These are phyloP conservation scores for Pseudogymnoascus sp. DNA, from an alignment of 2,329 filamentous ascomycete species.

Conservation along the genomic window DNA sequence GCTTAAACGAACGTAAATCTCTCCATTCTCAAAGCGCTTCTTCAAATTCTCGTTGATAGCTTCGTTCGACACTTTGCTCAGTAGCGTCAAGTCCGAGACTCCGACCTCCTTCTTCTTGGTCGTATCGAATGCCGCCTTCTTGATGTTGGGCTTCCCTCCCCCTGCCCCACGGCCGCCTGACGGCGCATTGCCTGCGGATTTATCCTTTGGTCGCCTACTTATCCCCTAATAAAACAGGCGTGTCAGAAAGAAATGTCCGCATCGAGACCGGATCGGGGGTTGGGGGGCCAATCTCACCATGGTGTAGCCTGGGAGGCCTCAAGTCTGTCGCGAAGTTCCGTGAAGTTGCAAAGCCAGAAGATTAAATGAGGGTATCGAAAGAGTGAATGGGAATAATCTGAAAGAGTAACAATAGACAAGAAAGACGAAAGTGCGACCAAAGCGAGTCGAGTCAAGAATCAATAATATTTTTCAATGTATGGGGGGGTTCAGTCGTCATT, in stretches of 20 bases:
- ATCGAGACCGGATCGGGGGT: background rate
- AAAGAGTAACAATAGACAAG: background rate
- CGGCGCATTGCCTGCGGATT: constrained; percentile 25
- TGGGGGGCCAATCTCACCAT: background rate
- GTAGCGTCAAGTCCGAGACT: constrained; percentile 91
- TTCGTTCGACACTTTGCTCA: constrained; percentile 98
- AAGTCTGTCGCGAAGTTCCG: constrained; percentile 9
- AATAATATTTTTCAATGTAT: constrained; percentile 12
- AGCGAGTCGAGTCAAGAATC: constrained; percentile 9
- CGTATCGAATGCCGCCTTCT: constrained; percentile 92
- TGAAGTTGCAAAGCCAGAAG: constrained; percentile 6
- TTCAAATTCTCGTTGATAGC: constrained; percentile 99
- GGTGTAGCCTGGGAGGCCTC: constrained; percentile 9
- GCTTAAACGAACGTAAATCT: constrained; percentile 72
- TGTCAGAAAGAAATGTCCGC: background rate
- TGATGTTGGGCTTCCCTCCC: constrained; percentile 56
- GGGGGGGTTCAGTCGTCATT: constrained; percentile 9
- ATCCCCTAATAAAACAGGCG: constrained; percentile 26
- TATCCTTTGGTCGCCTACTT: constrained; percentile 32
- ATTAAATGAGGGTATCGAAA: constrained; percentile 11
- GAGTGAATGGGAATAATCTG: constrained; percentile 8
- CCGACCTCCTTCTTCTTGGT: constrained; percentile 99
- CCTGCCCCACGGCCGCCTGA: constrained; percentile 22
- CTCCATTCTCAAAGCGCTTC: constrained; percentile 92
- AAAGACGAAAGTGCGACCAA: constrained; percentile 3